Evolutionary conservation across 495 filamentous ascomycete species (phyloP).

Genomic region (Aspergillus haitiensis): DNA sequence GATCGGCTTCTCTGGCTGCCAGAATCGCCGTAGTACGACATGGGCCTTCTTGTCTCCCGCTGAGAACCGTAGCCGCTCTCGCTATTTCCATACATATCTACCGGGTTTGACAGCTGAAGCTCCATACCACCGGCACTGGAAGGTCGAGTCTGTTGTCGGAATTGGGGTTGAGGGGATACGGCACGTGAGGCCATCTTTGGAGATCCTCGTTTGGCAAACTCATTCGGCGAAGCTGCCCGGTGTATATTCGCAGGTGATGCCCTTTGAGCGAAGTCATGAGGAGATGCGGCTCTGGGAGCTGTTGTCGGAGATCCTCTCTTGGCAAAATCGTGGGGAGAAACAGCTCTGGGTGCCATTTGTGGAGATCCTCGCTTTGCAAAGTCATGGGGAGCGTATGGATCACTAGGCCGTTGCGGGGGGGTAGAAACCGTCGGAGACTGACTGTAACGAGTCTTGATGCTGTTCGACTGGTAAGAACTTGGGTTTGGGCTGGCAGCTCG

Average conservation of each 20-base stretch:
- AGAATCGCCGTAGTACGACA: constrained; percentile 61
- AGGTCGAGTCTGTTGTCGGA: constrained; percentile 59
- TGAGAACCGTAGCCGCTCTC: constrained; percentile 57
- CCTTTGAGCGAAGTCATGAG: constrained; percentile 10
- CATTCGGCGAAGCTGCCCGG: constrained; percentile 10
- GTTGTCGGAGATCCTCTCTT: constrained; percentile 1
- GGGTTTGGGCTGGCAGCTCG: constrained; percentile 39
- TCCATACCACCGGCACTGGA: constrained; percentile 75
- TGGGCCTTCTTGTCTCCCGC: constrained; percentile 44
- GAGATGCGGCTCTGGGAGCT: constrained; percentile 9
- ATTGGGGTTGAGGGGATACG: constrained; percentile 58
- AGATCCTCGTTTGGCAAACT: constrained; percentile 6
- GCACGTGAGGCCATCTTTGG: constrained; percentile 45
- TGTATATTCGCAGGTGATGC: background rate
- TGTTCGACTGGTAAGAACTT: constrained; percentile 42
- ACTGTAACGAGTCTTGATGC: constrained; percentile 41
- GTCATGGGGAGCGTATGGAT: constrained; percentile 54
- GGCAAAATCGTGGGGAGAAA: constrained; percentile 11
- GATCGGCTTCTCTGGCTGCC: constrained; percentile 53
- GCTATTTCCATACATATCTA: constrained; percentile 49
- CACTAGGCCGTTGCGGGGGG: constrained; percentile 53
- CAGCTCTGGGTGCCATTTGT: constrained; percentile 8
- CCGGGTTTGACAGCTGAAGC: constrained; percentile 65
- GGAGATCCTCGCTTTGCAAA: constrained; percentile 46
- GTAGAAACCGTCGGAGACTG: constrained; percentile 38